A percentile compares a stretch with the other conserved stretches of the same genome.
Conservation (phyloP, 192 early-diverging fungal species). For the Linnemannia zychae region DNA sequence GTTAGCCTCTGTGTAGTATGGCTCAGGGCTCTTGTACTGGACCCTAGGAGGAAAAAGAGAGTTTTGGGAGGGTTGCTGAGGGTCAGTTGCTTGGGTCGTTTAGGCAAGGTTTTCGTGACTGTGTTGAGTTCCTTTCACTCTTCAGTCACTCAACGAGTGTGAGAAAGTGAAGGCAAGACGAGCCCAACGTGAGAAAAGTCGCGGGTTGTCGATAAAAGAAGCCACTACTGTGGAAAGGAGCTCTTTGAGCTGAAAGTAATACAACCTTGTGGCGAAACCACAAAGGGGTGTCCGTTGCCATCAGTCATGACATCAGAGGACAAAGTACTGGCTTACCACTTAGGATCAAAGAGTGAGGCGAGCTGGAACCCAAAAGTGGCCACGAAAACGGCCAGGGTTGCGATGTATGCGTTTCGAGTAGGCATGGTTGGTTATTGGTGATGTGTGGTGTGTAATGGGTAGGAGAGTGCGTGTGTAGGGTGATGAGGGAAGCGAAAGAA, state of each 20-base stretch:
- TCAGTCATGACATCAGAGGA: background rate
- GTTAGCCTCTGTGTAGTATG: conserved; percentile 37
- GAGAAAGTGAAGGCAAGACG: background rate
- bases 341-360: conserved; percentile 40
- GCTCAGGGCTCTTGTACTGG: conserved; percentile 46
- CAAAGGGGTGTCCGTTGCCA: background rate
- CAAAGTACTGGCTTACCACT: conserved; percentile 23
- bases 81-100: background rate
- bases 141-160: background rate
- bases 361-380: conserved; percentile 41
- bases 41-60: conserved; percentile 19
- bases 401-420: conserved; percentile 53
- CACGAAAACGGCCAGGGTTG: conserved; percentile 23
- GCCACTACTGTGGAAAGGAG: background rate
- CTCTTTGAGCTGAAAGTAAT: background rate
- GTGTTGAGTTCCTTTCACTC: background rate
- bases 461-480: background rate
- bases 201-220: background rate
- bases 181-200: background rate
- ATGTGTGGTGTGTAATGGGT: background rate
- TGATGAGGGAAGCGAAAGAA: background rate
- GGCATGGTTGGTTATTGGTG: conserved; percentile 28
- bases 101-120: background rate
- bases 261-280: background rate
- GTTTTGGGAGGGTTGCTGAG: no score